Conservation (phyloP, 371 early-diverging fungal species). For the Mortierella sp. region DNA sequence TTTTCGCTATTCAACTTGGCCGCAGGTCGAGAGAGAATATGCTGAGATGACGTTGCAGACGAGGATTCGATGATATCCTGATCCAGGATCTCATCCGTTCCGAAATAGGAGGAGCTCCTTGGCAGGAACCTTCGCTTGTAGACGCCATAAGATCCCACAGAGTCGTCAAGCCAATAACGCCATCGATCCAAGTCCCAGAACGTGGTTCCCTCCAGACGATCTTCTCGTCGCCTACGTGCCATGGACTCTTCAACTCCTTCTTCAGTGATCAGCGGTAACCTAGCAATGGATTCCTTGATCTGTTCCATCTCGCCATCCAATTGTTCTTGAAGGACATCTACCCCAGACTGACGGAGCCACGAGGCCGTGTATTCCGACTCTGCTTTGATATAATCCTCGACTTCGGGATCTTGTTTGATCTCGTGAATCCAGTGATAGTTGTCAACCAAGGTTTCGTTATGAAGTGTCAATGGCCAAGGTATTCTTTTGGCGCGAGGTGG, state of each 20-base stretch:
- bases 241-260: neutral
- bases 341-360: conserved; percentile 30
- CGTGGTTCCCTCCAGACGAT: conserved; percentile 27
- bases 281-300: conserved; percentile 12
- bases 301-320: conserved; percentile 23
- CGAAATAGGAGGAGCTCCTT: neutral
- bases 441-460: conserved; percentile 54
- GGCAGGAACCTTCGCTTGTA: conserved; percentile 31
- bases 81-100: too few relatives aligned
- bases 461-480: conserved; percentile 41
- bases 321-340: conserved; percentile 23
- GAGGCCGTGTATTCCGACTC: conserved; percentile 55
- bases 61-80: too few relatives aligned
- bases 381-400: conserved; percentile 49
- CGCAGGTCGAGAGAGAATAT: too few relatives aligned
- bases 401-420: conserved; percentile 54
- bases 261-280: neutral
- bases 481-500: conserved; percentile 46
- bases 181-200: conserved; percentile 49
- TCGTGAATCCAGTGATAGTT: conserved; percentile 59
- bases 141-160: conserved; percentile 23
- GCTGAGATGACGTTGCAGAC: too few relatives aligned
- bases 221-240: neutral
- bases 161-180: conserved; percentile 45
- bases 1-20: too few relatives aligned